Evolutionary conservation across 129 eudicot genomes (phyloP), one percentile per base, ranked within the genome.

Genomic region (Chrysanthemum lavandulifolium): DNA sequence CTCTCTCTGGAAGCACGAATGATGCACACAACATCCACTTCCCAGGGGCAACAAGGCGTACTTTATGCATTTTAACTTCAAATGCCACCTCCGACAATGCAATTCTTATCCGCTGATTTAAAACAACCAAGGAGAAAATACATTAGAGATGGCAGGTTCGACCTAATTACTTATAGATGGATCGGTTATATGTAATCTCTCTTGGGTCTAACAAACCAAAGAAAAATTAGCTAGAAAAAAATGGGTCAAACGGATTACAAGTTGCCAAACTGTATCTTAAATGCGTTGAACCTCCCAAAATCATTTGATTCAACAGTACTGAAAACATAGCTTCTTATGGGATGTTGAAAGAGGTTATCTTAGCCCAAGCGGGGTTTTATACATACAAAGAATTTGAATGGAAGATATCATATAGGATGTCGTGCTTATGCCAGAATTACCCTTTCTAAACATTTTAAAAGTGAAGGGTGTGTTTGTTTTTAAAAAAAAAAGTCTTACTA

Each of bases 11-110:
- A 10, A 95, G 89, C 29, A 81, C 69, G 66, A 95, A 95, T 65
- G 99, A 95, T 59, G 99, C 99, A 80, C 97, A 95, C 69, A 95
- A 13, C 99, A 95, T 95, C 97, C 97, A 95, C 71, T 95, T 95
- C 71, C 96, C 97, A 0, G 99, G 99, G 58, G 99, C 99, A 3
- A 95, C 99, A 25, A 84, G 87, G 5, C 97, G 96, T 68, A 95
- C 96, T 64, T 82, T 87, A 58, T 77, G 97, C 94, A 90, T 85
- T 61, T 95, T 81, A 25, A 95, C 91, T 74, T 85, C 88, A 75
- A 88, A 81, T 10, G 89, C 96, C 67, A 69, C 89, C 82, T 90
- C 99, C 2, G 84, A 74, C 61, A 95, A 77, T 61, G 88, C 99
- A 68, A 81, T 85, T 81, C 94, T 83, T 73, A 95, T 88, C 73